Evolutionary conservation across 495 filamentous ascomycete species (phyloP).

Genomic region (Trichoderma gamsii): DNA sequence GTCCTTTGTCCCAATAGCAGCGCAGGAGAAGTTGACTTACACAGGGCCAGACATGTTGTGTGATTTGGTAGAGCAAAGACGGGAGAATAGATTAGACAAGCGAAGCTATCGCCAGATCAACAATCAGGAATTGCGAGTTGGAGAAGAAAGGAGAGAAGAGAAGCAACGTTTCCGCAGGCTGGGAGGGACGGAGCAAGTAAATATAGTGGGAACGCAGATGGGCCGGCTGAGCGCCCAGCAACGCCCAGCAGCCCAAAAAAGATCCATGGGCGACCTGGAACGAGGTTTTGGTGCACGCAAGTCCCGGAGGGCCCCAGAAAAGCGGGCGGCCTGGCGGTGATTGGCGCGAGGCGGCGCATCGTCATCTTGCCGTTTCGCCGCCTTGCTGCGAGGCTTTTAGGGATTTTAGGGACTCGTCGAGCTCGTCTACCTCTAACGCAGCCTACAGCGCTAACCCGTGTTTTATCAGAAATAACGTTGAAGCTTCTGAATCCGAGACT

Average conservation of each 20-base stretch:
- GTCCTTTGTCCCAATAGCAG: conserved; percentile 22
- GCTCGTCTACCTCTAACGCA: conserved; percentile 5
- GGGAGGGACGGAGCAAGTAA: conserved; percentile 18
- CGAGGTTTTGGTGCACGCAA: not conserved
- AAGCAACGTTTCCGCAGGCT: not conserved
- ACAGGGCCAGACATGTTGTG: conserved; percentile 48
- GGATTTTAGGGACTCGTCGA: not conserved
- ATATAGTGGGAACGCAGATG: conserved; percentile 23
- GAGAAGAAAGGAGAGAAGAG: conserved; percentile 17
- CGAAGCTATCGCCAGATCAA: conserved; percentile 15
- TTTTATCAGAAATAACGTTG: not conserved
- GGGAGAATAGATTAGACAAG: not conserved
- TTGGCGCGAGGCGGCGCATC: conserved; percentile 2
- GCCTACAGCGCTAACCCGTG: not conserved
- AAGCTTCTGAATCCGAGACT: not conserved
- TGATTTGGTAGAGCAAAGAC: conserved; percentile 20
- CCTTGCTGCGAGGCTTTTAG: not conserved
- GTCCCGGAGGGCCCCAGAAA: not conserved
- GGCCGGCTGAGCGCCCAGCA: conserved; percentile 21
- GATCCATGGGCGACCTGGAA: not conserved
- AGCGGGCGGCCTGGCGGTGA: not conserved
- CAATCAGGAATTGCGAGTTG: conserved; percentile 18
- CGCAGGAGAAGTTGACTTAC: conserved; percentile 41
- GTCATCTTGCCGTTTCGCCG: not conserved
- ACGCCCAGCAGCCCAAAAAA: conserved; percentile 4